Conservation (phyloP, 208 protist species). For the Trypanosoma avium region DNA sequence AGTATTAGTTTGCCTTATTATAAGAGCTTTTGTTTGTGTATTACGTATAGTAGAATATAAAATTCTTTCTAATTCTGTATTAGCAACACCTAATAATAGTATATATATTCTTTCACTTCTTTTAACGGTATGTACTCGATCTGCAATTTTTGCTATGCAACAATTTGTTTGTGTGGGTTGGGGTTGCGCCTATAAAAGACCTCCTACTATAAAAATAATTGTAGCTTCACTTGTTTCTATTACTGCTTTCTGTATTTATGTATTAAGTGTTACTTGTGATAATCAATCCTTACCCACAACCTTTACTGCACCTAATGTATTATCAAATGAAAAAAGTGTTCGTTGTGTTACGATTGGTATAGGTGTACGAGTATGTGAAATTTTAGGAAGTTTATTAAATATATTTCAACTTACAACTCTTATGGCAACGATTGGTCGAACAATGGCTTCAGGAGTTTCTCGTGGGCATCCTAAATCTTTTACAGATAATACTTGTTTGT, state of each 20-base stretch:
- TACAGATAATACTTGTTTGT: conserved; percentile 39
- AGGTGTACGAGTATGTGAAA: not conserved
- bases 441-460: not conserved
- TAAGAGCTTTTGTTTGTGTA: conserved; percentile 39
- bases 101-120: conserved; percentile 24
- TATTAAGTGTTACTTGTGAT: conserved; percentile 16
- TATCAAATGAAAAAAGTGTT: not conserved
- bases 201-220: conserved; percentile 35
- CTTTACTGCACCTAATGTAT: not conserved
- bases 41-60: conserved; percentile 34
- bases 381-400: conserved; percentile 19
- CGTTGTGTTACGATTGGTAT: conserved; percentile 19
- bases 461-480: not conserved
- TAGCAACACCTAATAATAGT: not conserved
- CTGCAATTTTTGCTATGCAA: conserved; percentile 41
- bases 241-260: conserved; percentile 31
- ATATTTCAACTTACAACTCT: conserved; percentile 20
- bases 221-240: conserved; percentile 33
- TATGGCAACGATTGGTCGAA: conserved; percentile 5
- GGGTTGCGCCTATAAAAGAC: conserved; percentile 46
- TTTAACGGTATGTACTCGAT: conserved; percentile 23
- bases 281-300: not conserved
- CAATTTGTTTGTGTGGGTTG: conserved; percentile 60
- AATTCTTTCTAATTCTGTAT: conserved; percentile 13
- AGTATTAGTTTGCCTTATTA: conserved; percentile 29